Percentiles rank a stretch among this genome's conserved stretches.
phyloP scores from a whole-genome alignment of 2,329 filamentous ascomycete species.

The Fusarium secorum region DNA sequence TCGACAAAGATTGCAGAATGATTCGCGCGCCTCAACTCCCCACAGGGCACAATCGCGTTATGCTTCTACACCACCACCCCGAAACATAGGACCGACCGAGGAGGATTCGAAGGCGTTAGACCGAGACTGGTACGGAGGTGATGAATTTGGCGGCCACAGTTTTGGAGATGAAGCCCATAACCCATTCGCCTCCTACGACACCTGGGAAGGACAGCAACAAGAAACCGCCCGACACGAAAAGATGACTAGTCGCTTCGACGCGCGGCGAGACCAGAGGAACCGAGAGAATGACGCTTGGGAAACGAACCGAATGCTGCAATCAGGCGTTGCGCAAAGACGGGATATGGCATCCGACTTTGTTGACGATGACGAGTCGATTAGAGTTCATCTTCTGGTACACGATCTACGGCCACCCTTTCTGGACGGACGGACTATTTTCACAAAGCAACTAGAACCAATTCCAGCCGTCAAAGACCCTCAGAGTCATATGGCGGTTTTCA shows the following conservation, averaged over 20 bases:
- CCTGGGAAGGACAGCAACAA: conserved; percentile 79
- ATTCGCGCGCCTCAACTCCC: conserved; percentile 47
- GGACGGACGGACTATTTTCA: conserved; percentile 94
- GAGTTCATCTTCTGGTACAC: conserved; percentile 91
- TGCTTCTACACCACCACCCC: conserved; percentile 51
- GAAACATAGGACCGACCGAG: conserved; percentile 62
- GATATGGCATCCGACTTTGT: conserved; percentile 80
- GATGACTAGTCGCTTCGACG: conserved; percentile 74
- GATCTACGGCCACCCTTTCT: conserved; percentile 94
- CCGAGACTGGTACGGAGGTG: conserved; percentile 91
- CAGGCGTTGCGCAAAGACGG: conserved; percentile 89
- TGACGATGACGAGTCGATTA: conserved; percentile 87
- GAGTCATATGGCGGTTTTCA: conserved; percentile 99
- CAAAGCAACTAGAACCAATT: conserved; percentile 94
- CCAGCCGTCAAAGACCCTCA: conserved; percentile 92
- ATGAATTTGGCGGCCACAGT: conserved; percentile 81
- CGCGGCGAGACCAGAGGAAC: conserved; percentile 82
- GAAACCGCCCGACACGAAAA: conserved; percentile 81
- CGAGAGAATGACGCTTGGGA: conserved; percentile 98
- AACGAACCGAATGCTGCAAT: conserved; percentile 97
- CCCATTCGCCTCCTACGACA: conserved; percentile 81
- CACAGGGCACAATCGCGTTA: conserved; percentile 46
- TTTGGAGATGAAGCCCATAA: conserved; percentile 95
- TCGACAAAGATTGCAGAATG: conserved; percentile 43
- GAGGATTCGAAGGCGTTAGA: conserved; percentile 81